A percentile compares a stretch with the other conserved stretches of the same genome.
Conservation (phyloP, 2,329 filamentous ascomycete species). For the Parasarocladium wereldwijsianum region DNA sequence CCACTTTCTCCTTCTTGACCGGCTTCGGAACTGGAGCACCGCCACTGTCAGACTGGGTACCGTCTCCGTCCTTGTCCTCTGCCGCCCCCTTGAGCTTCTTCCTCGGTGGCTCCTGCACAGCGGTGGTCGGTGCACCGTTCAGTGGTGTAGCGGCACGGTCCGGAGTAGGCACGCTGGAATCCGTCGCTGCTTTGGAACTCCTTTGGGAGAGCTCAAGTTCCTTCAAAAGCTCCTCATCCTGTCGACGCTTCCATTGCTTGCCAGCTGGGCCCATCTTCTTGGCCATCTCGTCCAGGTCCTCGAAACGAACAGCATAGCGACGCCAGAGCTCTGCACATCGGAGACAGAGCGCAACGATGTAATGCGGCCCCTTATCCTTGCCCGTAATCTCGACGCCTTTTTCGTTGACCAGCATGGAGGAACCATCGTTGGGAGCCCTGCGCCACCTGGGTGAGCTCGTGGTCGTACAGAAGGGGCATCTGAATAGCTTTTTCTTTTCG, state of each 20-base stretch:
- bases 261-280: conserved; percentile 73
- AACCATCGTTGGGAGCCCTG: conserved; percentile 63
- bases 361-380: conserved; percentile 61
- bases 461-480: conserved; percentile 85
- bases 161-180: conserved; percentile 31
- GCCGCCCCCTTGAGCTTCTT: conserved; percentile 48
- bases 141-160: conserved; percentile 24
- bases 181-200: conserved; percentile 52
- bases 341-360: conserved; percentile 72
- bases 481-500: conserved; percentile 66
- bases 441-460: conserved; percentile 81
- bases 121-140: conserved; percentile 15
- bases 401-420: conserved; percentile 57
- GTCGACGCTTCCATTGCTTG: conserved; percentile 71
- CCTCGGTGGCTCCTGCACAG: conserved; percentile 37
- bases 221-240: conserved; percentile 80
- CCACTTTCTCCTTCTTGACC: conserved; percentile 45
- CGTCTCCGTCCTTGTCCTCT: conserved; percentile 39
- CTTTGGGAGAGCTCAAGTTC: no score
- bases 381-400: conserved; percentile 37
- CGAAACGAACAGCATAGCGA: conserved; percentile 90
- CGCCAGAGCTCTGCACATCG: conserved; percentile 90
- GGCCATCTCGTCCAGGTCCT: conserved; percentile 78
- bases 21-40: conserved; percentile 25
- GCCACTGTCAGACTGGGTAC: conserved; percentile 27